phyloP scores from a whole-genome alignment of 2,329 filamentous ascomycete genomes.

The Sphaerulina musiva region DNA sequence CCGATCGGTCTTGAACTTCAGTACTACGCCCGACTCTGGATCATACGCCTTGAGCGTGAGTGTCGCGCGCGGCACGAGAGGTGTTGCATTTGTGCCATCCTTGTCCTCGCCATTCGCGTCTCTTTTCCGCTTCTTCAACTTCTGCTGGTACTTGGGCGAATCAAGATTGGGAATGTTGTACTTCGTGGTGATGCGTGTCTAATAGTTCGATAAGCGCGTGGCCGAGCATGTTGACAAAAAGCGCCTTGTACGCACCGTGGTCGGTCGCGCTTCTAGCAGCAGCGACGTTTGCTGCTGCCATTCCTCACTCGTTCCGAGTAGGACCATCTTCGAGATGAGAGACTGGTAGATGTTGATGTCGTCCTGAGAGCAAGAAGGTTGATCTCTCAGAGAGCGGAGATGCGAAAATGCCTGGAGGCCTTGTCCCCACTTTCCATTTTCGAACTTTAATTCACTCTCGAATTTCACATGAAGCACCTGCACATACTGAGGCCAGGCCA shows the following conservation, averaged over 20 bases:
- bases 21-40: slow-evolving; percentile 67
- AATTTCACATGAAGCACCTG: neutral
- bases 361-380: neutral
- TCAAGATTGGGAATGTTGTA: slow-evolving; percentile 59
- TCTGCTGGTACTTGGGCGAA: slow-evolving; percentile 30
- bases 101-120: slow-evolving; percentile 22
- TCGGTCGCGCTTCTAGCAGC: slow-evolving; percentile 78
- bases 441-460: neutral
- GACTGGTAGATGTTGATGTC: neutral
- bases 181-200: slow-evolving; percentile 89
- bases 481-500: too few species aligned
- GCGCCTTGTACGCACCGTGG: slow-evolving; percentile 56
- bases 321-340: slow-evolving; percentile 56
- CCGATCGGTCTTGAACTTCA: slow-evolving; percentile 90
- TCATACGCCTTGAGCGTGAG: slow-evolving; percentile 88
- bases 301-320: slow-evolving; percentile 74
- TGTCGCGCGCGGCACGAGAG: slow-evolving; percentile 55
- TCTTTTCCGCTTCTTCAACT: slow-evolving; percentile 24
- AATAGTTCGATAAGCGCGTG: slow-evolving; percentile 12
- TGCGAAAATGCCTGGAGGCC: neutral
- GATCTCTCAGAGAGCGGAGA: neutral
- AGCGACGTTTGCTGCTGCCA: slow-evolving; percentile 85
- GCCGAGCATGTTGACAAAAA: neutral
- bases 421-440: slow-evolving; percentile 3
- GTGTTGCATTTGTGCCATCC: slow-evolving; percentile 22